A percentile compares a stretch with the other conserved stretches of the same genome.
These are phyloP conservation scores for Alternaria triticimaculans DNA, from an alignment of 2,329 filamentous ascomycete genomes.

Conservation along the genomic window DNA sequence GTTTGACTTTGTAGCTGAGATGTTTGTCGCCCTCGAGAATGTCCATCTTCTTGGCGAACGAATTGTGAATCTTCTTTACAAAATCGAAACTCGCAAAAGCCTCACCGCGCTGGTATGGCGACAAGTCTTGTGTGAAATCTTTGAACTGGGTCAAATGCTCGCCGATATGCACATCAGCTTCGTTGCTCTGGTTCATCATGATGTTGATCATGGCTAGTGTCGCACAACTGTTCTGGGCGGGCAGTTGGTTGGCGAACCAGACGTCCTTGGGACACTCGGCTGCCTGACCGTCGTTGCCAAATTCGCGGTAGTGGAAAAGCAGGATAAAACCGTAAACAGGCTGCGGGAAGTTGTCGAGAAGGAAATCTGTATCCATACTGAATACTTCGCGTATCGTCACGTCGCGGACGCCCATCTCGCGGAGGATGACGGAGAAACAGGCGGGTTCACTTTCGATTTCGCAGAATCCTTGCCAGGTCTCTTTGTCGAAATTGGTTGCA, in stretches of 20 bases:
- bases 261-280: constrained; percentile 68
- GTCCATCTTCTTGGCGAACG: constrained; percentile 71
- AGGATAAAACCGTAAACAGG: constrained; percentile 83
- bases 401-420: constrained; percentile 75
- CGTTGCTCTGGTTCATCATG: constrained; percentile 74
- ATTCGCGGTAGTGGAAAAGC: constrained; percentile 73
- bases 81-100: constrained; percentile 75
- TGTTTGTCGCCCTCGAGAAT: constrained; percentile 76
- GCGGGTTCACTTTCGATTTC: constrained; percentile 92
- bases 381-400: constrained; percentile 80
- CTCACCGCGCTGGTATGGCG: constrained; percentile 76
- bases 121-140: constrained; percentile 70
- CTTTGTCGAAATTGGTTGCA: constrained; percentile 49
- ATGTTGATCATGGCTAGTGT: constrained; percentile 94
- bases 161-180: constrained; percentile 66
- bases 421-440: constrained; percentile 82
- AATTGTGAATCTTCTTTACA: constrained; percentile 85
- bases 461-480: constrained; percentile 72
- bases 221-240: constrained; percentile 76
- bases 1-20: constrained; percentile 64
- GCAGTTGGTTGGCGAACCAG: constrained; percentile 94
- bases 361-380: constrained; percentile 63
- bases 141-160: constrained; percentile 76
- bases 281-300: constrained; percentile 56
- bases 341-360: constrained; percentile 33